Evolutionary conservation across 1,139 yeast species (phyloP), one percentile per base, ranked within the genome.

Genomic region (Trichomonascaceae sp.): DNA sequence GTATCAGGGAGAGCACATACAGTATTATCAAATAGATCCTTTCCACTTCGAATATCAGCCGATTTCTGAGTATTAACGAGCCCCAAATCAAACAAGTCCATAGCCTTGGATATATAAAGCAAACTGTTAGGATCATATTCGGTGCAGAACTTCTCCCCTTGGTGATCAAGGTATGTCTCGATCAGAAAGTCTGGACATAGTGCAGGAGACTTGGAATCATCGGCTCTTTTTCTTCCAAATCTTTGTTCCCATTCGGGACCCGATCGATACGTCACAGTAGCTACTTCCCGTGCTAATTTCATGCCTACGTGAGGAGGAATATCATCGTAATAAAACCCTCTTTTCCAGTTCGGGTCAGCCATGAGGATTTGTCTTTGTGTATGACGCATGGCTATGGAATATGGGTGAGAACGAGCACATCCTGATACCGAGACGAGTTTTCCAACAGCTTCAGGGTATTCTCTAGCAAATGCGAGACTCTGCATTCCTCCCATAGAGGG

Each of bases 401-500:
- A 87, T 1, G 98, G 98, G 68, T 90, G 97, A 0, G 96, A 87
- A 63, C 95, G 77, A 1, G 96, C 96, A 73, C 96, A 90, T 3
- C 96, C 97, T 49, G 95, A 84, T 36, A 90, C 87, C 10, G 89
- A 80, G 0, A 89, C 81, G 3, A 90, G 78, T 54, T 85, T 82
- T 7, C 77, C 79, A 4, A 90, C 96, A 57, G 78, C 80, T 45
- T 84, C 83, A 0, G 96, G 89, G 65, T 85, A 90, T 65, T 87
- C 95, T 69, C 83, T 80, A 0, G 89, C 96, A 68, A 83, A 88
- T 0, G 97, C 96, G 55, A 90, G 76, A 10, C 93, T 84, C 71
- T 90, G 97, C 96, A 90, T 89, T 18, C 97, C 98, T 30, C 98
- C 98, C 96, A 90, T 88, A 0, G 96, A 88, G 1, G 96, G 86